Evolutionary conservation across 768 basidiomycete species (phyloP), one percentile per base, ranked within the genome.

Genomic region (Suillus sp.): DNA sequence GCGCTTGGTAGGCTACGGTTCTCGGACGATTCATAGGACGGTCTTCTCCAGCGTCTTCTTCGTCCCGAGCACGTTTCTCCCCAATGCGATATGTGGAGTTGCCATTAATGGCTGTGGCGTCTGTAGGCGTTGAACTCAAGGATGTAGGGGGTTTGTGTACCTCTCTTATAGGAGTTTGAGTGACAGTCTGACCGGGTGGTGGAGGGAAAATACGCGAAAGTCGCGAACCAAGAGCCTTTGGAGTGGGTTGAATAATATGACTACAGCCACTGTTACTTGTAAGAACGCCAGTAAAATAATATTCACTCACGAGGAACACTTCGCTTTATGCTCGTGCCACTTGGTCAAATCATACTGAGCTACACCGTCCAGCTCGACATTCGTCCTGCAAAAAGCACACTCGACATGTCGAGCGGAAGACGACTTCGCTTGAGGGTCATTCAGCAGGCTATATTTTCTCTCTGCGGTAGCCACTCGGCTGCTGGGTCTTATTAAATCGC

Each of bases 251-350:
- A 27, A 69, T 58, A 57, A 67, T 65, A 40, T 37, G 25, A 27
- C 55, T 57, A 57, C 54, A 25, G 16, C 35, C 25, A 40, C 35
- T 37, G 35, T 61, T 34, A 56, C 35, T 61, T 57, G 25, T 27
- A 40, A 51, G 18, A 57, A 35, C 22, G 54, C 5, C 18, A 22
- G 9, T 18, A 57, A 35, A 59, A 51, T n/a, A 30, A 7, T 42
- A 63, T 37, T 11, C 50, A 75, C 78, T 66, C 38, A 80, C 80
- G 67, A 71, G 57, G 75, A 71, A 73, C 89, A 90, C 10, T 65
- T 71, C 11, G 68, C 63, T 71, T 90, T 91, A 69, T 92, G 90
- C 47, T 80, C 80, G 50, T 83, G 79, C 90, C 90, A 92, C 57
- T 73, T 80, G 16, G 80, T 77, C 55, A 89, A 71, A 64, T 86